Percentiles rank a stretch among this genome's conserved stretches.
Conservation (phyloP, 371 early-diverging fungal species). For the Haplosporangium sp. region DNA sequence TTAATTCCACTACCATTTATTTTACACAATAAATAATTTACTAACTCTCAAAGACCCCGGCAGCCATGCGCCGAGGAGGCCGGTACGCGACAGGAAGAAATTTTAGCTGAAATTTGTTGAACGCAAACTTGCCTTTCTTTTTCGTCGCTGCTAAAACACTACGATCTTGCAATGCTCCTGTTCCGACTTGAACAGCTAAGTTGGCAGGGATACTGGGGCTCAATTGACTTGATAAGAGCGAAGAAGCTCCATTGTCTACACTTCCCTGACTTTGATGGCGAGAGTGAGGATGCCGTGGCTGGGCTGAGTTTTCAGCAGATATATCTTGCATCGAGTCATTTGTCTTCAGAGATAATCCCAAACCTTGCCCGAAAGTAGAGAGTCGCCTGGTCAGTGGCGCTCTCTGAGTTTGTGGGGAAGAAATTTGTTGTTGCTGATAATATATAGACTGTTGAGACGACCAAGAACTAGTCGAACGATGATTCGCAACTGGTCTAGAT, state of each 20-base stretch:
- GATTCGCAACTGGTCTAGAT: neutral
- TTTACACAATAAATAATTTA: neutral
- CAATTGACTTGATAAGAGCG: neutral
- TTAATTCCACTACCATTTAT: neutral
- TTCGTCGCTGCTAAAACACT: neutral
- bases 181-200: neutral
- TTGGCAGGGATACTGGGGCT: neutral
- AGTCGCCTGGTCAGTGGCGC: slow-evolving; percentile 9
- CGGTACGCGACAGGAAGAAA: slow-evolving; percentile 44
- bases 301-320: neutral
- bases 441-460: slow-evolving; percentile 46
- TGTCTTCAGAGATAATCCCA: slow-evolving; percentile 14
- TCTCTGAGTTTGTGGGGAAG: neutral
- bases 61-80: slow-evolving; percentile 38
- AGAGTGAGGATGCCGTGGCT: neutral
- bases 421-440: slow-evolving; percentile 23
- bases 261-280: slow-evolving; percentile 16
- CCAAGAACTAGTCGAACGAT: slow-evolving; percentile 42
- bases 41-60: slow-evolving; percentile 24
- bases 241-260: slow-evolving; percentile 6
- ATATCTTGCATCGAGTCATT: slow-evolving; percentile 1
- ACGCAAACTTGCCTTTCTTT: slow-evolving; percentile 48
- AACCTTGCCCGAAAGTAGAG: slow-evolving; percentile 22
- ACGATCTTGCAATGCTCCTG: neutral
- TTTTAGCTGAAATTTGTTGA: slow-evolving; percentile 46